Conservation (phyloP, 352 stramenopile species). For the Phytophthora aleatoria region DNA sequence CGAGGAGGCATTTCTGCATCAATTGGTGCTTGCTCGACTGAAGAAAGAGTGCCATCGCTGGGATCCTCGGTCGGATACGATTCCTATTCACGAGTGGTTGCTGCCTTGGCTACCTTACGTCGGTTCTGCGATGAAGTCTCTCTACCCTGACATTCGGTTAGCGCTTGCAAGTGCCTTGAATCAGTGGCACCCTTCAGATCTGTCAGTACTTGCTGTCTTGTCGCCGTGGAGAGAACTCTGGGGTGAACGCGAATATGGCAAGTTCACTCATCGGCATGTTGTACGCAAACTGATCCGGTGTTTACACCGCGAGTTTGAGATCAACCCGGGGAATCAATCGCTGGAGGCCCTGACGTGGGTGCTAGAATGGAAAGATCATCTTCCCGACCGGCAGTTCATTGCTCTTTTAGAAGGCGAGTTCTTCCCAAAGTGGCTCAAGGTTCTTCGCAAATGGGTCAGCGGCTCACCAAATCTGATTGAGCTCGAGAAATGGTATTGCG, state of each 20-base stretch:
- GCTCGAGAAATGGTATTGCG: slow-evolving; percentile 82
- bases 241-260: slow-evolving; percentile 79
- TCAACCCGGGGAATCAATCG: slow-evolving; percentile 78
- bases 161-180: slow-evolving; percentile 64
- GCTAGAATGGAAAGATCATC: slow-evolving; percentile 68
- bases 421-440: slow-evolving; percentile 90
- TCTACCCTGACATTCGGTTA: slow-evolving; percentile 79
- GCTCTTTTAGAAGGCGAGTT: slow-evolving; percentile 91
- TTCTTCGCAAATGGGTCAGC: slow-evolving; percentile 80
- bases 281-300: slow-evolving; percentile 74
- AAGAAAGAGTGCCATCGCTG: slow-evolving; percentile 75
- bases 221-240: slow-evolving; percentile 75
- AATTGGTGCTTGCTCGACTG: slow-evolving; percentile 71
- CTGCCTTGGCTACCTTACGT: slow-evolving; percentile 68
- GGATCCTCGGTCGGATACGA: slow-evolving; percentile 49
- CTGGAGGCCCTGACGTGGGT: slow-evolving; percentile 74
- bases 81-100: slow-evolving; percentile 81
- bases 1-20: slow-evolving; percentile 54
- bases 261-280: slow-evolving; percentile 86
- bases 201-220: slow-evolving; percentile 64
- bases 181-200: slow-evolving; percentile 83
- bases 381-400: slow-evolving; percentile 78
- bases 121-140: slow-evolving; percentile 42
- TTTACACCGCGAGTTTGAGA: slow-evolving; percentile 81
- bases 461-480: slow-evolving; percentile 57